Evolutionary conservation across 2,329 filamentous ascomycete species (phyloP).

Genomic region (Botrytis aclada): DNA sequence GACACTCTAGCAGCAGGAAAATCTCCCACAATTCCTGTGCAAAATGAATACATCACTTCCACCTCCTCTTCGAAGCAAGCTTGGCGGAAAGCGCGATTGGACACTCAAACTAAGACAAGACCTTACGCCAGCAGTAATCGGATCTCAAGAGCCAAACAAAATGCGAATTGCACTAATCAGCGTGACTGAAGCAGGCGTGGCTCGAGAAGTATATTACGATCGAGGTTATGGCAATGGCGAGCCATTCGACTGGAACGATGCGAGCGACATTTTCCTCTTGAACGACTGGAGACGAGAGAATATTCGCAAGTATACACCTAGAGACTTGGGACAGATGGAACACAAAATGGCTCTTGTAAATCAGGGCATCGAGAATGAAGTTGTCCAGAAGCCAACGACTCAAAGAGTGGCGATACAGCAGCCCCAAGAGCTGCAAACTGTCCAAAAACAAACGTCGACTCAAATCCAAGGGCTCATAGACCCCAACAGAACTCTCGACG

Average conservation of each 20-base stretch:
- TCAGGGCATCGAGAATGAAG: neutral
- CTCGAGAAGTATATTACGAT: neutral
- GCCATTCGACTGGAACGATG: neutral
- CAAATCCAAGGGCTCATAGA: no score
- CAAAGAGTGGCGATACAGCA: neutral
- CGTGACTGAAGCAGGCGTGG: neutral
- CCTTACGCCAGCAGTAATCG: neutral
- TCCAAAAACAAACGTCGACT: no score
- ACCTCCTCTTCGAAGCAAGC: neutral
- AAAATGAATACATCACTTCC: neutral
- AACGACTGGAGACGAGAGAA: neutral
- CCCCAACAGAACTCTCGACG: neutral
- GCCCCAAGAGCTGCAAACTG: neutral
- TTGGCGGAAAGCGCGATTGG: neutral
- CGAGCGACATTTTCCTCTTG: neutral
- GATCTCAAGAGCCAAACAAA: neutral
- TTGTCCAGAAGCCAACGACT: neutral
- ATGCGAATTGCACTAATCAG: neutral
- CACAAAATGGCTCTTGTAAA: no score
- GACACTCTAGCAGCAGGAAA: rapidly evolving
- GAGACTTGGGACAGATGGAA: neutral
- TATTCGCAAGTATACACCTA: neutral
- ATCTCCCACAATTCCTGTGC: rapidly evolving
- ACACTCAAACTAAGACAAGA: neutral
- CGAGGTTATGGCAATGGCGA: neutral